A percentile compares a stretch with the other conserved stretches of the same genome.
Conservation (phyloP, 495 filamentous ascomycete species). For the Xylaria scruposa region DNA sequence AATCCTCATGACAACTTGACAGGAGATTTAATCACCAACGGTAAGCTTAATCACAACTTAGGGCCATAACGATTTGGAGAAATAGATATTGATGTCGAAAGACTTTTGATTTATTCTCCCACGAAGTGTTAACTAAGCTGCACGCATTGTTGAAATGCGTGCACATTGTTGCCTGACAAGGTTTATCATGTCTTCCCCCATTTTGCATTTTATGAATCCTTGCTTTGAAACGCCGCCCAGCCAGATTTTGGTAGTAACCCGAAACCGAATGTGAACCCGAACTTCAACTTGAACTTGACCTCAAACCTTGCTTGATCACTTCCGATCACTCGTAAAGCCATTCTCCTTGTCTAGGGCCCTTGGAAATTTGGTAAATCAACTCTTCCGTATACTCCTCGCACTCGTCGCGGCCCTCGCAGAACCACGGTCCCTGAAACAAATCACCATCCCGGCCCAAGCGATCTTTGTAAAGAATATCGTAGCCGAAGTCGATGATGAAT, state of each 20-base stretch:
- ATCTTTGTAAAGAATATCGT: neutral
- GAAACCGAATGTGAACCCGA: neutral
- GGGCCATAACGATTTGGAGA: neutral
- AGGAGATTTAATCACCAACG: neutral
- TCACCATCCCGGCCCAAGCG: too few species aligned
- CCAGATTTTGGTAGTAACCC: neutral
- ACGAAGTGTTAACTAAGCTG: neutral
- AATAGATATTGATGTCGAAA: neutral
- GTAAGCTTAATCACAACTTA: neutral
- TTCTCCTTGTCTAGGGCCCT: neutral
- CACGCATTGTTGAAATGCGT: slow-evolving; percentile 4
- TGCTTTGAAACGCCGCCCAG: neutral
- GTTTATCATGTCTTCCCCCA: neutral
- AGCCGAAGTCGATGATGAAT: slow-evolving; percentile 6
- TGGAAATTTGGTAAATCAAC: neutral
- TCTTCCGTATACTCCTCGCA: neutral
- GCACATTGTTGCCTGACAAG: neutral
- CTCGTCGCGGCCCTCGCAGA: neutral
- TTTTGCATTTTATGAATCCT: neutral
- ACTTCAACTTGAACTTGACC: neutral
- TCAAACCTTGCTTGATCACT: neutral
- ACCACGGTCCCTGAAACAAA: neutral
- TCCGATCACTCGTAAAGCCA: neutral
- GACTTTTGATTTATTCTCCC: neutral
- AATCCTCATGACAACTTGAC: neutral